A percentile compares a stretch with the other conserved stretches of the same genome.
Evolutionary conservation across 2,329 filamentous ascomycete species (phyloP).

Genomic region (Nothophaeocryptopus gaeumannii): DNA sequence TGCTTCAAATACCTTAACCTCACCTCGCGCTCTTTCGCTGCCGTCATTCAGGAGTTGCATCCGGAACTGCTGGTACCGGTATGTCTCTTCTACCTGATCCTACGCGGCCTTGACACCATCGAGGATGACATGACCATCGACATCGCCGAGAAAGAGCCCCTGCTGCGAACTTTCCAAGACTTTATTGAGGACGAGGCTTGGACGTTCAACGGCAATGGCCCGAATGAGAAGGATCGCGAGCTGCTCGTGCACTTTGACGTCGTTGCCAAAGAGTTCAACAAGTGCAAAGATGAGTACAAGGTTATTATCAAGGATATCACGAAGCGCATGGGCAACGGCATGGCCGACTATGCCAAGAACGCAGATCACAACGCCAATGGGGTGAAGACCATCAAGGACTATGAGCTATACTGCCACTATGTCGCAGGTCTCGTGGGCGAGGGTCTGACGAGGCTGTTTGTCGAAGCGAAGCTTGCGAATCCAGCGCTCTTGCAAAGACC

Average conservation of each 20-base stretch:
- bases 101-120: constrained; percentile 94
- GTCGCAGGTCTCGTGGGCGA: constrained; percentile 98
- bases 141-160: constrained; percentile 75
- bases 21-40: constrained; percentile 89
- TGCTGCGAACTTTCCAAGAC: constrained; percentile 78
- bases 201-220: constrained; percentile 82
- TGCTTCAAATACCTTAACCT: constrained; percentile 84
- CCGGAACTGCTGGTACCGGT: constrained; percentile 89
- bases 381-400: constrained; percentile 79
- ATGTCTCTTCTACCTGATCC: constrained; percentile 85
- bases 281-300: constrained; percentile 79
- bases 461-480: constrained; percentile 82
- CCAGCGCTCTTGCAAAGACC: constrained; percentile 75
- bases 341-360: constrained; percentile 92
- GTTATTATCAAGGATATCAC: constrained; percentile 91
- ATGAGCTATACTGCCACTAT: constrained; percentile 96
- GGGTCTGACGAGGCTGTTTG: constrained; percentile 84
- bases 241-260: constrained; percentile 89
- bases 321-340: constrained; percentile 92
- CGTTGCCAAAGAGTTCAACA: constrained; percentile 81
- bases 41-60: constrained; percentile 93
- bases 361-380: constrained; percentile 70
- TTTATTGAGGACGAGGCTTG: constrained; percentile 80
- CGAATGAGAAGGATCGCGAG: constrained; percentile 90
- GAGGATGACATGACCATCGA: constrained; percentile 97